These are phyloP conservation scores for Solanum pinnatisectum DNA, from an alignment of 257 asterid species.

Conservation along the genomic window DNA sequence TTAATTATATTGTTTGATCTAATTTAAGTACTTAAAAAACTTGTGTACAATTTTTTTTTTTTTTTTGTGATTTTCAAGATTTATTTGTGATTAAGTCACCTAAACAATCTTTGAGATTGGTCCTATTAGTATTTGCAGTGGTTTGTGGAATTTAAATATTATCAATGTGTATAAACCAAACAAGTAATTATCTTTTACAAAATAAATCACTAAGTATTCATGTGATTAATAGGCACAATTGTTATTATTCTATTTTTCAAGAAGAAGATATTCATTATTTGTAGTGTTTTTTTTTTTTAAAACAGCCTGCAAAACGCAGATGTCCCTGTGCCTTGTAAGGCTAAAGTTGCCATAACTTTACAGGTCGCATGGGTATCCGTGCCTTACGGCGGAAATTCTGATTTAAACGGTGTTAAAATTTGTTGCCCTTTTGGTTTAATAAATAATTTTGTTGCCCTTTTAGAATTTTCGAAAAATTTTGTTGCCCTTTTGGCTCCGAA, in stretches of 20 bases:
- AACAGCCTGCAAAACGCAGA: no score
- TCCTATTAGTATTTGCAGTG: conserved; percentile 34
- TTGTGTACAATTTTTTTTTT: neutral
- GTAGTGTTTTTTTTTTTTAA: no score
- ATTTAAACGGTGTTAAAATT: no score
- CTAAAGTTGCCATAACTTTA: no score
- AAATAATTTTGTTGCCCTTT: no score
- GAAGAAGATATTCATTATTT: conserved; percentile 30
- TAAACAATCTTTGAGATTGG: conserved; percentile 41
- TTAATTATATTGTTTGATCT: neutral
- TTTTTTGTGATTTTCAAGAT: conserved; percentile 28
- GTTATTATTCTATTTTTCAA: conserved; percentile 8
- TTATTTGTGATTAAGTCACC: conserved; percentile 22
- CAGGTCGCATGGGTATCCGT: no score
- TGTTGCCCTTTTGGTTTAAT: no score
- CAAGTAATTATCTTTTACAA: conserved; percentile 13
- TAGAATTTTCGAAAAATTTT: no score
- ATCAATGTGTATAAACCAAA: conserved; percentile 37
- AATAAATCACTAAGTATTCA: conserved; percentile 2
- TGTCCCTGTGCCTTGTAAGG: no score
- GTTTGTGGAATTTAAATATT: conserved; percentile 47
- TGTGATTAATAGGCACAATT: conserved; percentile 27
- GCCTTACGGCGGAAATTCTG: accelerated
- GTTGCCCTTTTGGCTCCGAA: no score
- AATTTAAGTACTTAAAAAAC: neutral